Evolutionary conservation across 2,329 filamentous ascomycete species (phyloP).

Genomic region (Tetracladium maxilliforme): DNA sequence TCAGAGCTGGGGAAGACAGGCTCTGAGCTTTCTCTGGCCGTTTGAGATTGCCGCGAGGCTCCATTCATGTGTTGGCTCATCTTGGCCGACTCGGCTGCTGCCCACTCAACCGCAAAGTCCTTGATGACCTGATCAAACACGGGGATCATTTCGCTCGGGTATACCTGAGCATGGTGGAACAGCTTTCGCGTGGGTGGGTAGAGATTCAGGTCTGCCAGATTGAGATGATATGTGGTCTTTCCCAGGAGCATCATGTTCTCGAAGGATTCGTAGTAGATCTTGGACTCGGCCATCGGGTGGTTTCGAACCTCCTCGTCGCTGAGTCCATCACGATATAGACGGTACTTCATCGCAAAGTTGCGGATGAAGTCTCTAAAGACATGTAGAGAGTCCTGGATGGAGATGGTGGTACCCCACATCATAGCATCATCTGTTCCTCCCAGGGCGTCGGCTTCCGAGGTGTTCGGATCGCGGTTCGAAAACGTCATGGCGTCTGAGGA

Average conservation of each 20-base stretch:
- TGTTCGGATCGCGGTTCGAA: slow-evolving; percentile 57
- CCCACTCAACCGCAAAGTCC: slow-evolving; percentile 83
- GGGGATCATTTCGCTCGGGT: slow-evolving; percentile 90
- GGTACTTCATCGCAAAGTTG: slow-evolving; percentile 88
- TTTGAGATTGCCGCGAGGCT: slow-evolving; percentile 26
- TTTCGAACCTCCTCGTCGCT: slow-evolving; percentile 59
- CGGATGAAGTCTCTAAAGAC: slow-evolving; percentile 84
- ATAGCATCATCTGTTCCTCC: slow-evolving; percentile 70
- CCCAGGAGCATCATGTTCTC: slow-evolving; percentile 86
- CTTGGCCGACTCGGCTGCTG: slow-evolving; percentile 65
- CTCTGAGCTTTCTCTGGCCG: slow-evolving; percentile 58
- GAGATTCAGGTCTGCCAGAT: slow-evolving; percentile 76
- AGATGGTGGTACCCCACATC: slow-evolving; percentile 97
- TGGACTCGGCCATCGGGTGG: slow-evolving; percentile 58
- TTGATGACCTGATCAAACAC: slow-evolving; percentile 93
- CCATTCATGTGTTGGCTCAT: slow-evolving; percentile 49
- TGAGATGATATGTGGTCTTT: slow-evolving; percentile 71
- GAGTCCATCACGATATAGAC: slow-evolving; percentile 79
- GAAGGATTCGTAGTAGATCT: slow-evolving; percentile 73
- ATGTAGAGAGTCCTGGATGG: slow-evolving; percentile 75
- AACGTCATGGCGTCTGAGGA: slow-evolving; percentile 47
- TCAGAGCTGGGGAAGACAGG: slow-evolving; percentile 72
- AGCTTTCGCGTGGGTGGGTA: slow-evolving; percentile 88
- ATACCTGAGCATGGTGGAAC: slow-evolving; percentile 88
- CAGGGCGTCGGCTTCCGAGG: slow-evolving; percentile 79